Evolutionary conservation across 1,139 yeast genomes (phyloP), one percentile per base, ranked within the genome.

Genomic region (Candida gigantensis): DNA sequence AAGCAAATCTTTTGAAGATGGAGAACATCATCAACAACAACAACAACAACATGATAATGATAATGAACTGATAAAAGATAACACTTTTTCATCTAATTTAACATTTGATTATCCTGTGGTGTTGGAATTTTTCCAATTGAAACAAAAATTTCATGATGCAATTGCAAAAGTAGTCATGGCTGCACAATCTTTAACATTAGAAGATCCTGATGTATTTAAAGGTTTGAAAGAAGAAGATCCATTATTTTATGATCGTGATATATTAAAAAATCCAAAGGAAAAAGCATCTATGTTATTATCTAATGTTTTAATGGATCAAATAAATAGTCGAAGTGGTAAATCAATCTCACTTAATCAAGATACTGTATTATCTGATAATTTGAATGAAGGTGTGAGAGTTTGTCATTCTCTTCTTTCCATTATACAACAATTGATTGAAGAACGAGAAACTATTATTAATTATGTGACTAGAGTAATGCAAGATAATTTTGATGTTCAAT

Each of bases 381-480:
- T 84, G 33, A 54, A 55, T 11, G 72, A 71, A 13, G 72, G 79
- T 6, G 58, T 66, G 11, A 68, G 70, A 24, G 62, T 74, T 24
- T 64, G 78, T 27, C 62, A 67, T 10, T 53, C 72, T 4, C 58
- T 81, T 3, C 60, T 75, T 32, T 49, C 60, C 0, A 57, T 79
- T 4, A 72, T 80, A 5, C 73, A 72, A 31, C 84, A 75, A 46
- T 65, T 85, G 45, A 75, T 81, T 27, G 85, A 81, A 36, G 89
- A 84, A 52, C 68, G 89, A 41, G 88, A 82, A 42, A 76, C 81
- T 2, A 72, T 84, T 19, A 58, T 83, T 36, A 84, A 81, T 49
- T 83, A 83, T 51, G 84, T 88, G 10, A 81, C 90, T 0, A 69
- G 92, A 50, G 81, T 83, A 36, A 81, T 84, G 88, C 84, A 82